A percentile compares a stretch with the other conserved stretches of the same genome.
Conservation (phyloP, 75 land plant species). For the Azolla pinnata region DNA sequence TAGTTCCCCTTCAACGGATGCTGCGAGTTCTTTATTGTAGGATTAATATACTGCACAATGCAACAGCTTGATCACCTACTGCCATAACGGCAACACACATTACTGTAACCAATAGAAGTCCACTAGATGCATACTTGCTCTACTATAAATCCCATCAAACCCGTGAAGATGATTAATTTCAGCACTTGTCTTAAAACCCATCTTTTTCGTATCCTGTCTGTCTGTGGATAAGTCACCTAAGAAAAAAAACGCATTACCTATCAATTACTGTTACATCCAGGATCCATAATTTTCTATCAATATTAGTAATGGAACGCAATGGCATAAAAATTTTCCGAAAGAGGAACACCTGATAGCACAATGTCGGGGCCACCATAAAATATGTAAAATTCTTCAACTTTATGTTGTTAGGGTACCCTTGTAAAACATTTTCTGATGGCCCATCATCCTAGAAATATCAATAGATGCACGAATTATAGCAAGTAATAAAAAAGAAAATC, state of each 20-base stretch:
- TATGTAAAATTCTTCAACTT: constrained; percentile 55
- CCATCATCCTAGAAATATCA: constrained; percentile 34
- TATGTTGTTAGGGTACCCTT: constrained; percentile 38
- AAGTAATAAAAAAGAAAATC: not conserved
- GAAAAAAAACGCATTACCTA: not conserved
- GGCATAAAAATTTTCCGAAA: too few relatives aligned
- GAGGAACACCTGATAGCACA: constrained; percentile 95
- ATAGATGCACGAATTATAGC: not conserved
- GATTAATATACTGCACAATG: constrained; percentile 80
- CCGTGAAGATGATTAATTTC: constrained; percentile 74
- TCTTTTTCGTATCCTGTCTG: constrained; percentile 61
- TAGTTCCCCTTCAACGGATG: constrained; percentile 91
- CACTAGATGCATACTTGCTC: constrained; percentile 79
- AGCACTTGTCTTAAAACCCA: constrained; percentile 78
- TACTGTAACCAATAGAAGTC: too few relatives aligned
- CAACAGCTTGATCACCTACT: too few relatives aligned
- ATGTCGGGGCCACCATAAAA: constrained; percentile 91
- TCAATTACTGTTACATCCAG: not conserved
- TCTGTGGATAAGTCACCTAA: constrained; percentile 76
- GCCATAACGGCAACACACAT: too few relatives aligned
- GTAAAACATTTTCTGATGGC: constrained; percentile 10
- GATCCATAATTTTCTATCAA: not conserved
- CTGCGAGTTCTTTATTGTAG: constrained; percentile 80
- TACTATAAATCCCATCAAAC: constrained; percentile 88
- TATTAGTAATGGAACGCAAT: not conserved